Conservation (phyloP, 345 rosid genomes). For the thale cress (Arabidopsis thaliana) region TAIR10.1 NC_003074.8:16778001-16778500, state of each 20-base stretch:
- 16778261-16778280: too few relatives aligned
- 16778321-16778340: too few relatives aligned
- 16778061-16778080: constrained; percentile 51
- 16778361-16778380: too few relatives aligned
- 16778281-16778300: background rate
- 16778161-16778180: background rate
- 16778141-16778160: background rate
- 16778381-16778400: background rate
- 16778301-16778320: constrained; percentile 1
- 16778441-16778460: background rate
- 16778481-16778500: background rate
- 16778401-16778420: background rate
- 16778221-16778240: too few relatives aligned
- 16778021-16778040: constrained; percentile 53
- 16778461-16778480: background rate
- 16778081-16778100: constrained; percentile 41
- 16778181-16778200: background rate
- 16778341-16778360: too few relatives aligned
- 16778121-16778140: background rate
- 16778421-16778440: background rate
- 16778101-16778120: background rate
- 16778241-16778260: too few relatives aligned
- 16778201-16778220: too few relatives aligned
- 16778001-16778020: constrained; percentile 59
- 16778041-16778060: constrained; percentile 42